Evolutionary conservation across 768 basidiomycete genomes (phyloP).

Genomic region (Strobilomyces confusus): DNA sequence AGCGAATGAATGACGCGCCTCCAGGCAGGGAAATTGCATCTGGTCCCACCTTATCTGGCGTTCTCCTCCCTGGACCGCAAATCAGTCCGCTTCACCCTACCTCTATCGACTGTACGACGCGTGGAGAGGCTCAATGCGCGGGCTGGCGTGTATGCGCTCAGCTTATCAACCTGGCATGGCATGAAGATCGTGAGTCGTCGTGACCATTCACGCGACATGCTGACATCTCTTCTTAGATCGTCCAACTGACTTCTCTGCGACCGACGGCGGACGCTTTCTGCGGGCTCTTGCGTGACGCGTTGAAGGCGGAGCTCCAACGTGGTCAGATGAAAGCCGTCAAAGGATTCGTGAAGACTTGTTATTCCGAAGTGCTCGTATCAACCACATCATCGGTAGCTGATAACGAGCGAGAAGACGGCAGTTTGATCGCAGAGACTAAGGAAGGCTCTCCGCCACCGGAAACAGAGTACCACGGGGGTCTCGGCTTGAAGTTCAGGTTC

Average conservation of each 20-base stretch:
- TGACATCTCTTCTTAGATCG: constrained; percentile 47
- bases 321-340: constrained; percentile 94
- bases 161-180: constrained; percentile 90
- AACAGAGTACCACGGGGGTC: constrained; percentile 66
- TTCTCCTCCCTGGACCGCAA: constrained; percentile 91
- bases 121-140: constrained; percentile 93
- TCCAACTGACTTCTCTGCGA: constrained; percentile 90
- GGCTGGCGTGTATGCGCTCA: constrained; percentile 94
- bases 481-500: constrained; percentile 82
- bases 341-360: constrained; percentile 86
- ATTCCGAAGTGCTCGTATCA: constrained; percentile 84
- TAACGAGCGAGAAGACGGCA: constrained; percentile 67
- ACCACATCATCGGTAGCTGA: constrained; percentile 54
- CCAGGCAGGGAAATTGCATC: constrained; percentile 86
- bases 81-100: constrained; percentile 87
- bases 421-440: constrained; percentile 52
- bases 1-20: background rate
- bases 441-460: constrained; percentile 44
- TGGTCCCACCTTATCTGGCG: constrained; percentile 85
- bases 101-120: constrained; percentile 86
- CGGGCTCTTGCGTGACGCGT: constrained; percentile 77
- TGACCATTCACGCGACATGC: background rate
- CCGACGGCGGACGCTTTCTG: constrained; percentile 95
- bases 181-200: constrained; percentile 70
- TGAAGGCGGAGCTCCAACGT: constrained; percentile 84